phyloP scores from a whole-genome alignment of 345 rosid genomes.

The Camelina laxa region DNA sequence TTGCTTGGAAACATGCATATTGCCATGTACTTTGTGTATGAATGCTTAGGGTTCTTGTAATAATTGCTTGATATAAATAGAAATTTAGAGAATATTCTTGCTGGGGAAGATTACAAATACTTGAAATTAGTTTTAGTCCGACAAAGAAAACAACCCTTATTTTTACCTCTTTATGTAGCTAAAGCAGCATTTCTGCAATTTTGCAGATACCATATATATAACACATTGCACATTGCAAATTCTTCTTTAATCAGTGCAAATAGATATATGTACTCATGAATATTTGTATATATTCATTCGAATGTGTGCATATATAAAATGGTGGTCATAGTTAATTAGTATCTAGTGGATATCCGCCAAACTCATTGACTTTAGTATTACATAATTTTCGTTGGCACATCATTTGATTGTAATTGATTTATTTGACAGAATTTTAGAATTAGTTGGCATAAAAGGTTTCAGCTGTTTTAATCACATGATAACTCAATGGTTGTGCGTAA shows the following conservation, averaged over 20 bases:
- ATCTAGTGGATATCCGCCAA: neutral
- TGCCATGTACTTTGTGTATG: constrained; percentile 39
- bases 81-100: constrained; percentile 43
- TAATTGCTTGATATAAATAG: constrained; percentile 41
- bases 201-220: constrained; percentile 34
- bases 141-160: constrained; percentile 38
- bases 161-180: constrained; percentile 28
- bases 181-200: constrained; percentile 31
- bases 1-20: constrained; percentile 42
- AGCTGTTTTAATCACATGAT: neutral
- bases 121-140: constrained; percentile 41
- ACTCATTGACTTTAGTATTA: constrained; percentile 2
- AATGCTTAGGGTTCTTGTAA: constrained; percentile 36
- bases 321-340: neutral
- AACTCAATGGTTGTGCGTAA: constrained; percentile 5
- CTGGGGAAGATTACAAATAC: constrained; percentile 45
- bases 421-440: neutral
- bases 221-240: constrained; percentile 2
- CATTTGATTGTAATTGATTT: neutral
- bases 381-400: neutral
- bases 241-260: constrained; percentile 9
- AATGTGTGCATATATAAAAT: neutral
- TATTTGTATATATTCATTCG: neutral
- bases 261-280: neutral
- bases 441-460: neutral